phyloP scores from a whole-genome alignment of 345 rosid species.

The Mangifera indica region DNA sequence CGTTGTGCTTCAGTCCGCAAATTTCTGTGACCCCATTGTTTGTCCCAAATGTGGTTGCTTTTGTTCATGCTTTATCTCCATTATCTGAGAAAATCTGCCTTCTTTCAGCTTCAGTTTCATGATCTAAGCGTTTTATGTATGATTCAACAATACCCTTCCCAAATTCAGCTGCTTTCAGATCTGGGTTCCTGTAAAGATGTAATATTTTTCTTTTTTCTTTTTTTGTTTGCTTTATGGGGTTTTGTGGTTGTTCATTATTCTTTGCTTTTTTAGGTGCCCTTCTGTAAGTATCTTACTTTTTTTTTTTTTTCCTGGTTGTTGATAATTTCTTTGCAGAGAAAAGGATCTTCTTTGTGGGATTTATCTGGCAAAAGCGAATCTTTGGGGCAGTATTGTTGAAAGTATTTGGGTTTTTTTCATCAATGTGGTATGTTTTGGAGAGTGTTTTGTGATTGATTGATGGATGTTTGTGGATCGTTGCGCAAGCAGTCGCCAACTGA shows the following conservation, averaged over 20 bases:
- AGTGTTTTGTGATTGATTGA: slow-evolving; percentile 33
- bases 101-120: slow-evolving; percentile 13
- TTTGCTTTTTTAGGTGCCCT: slow-evolving; percentile 35
- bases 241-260: slow-evolving; percentile 24
- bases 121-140: too few relatives aligned
- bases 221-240: slow-evolving; percentile 25
- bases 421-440: slow-evolving; percentile 59
- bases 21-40: slow-evolving; percentile 33
- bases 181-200: slow-evolving; percentile 54
- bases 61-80: neutral
- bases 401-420: slow-evolving; percentile 19
- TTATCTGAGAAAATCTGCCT: slow-evolving; percentile 7
- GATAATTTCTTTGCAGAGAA: slow-evolving; percentile 42
- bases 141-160: slow-evolving; percentile 26
- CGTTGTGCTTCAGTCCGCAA: slow-evolving; percentile 29
- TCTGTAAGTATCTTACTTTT: slow-evolving; percentile 50
- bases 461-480: slow-evolving; percentile 66
- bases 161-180: slow-evolving; percentile 37
- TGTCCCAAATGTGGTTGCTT: slow-evolving; percentile 36
- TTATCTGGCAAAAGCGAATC: slow-evolving; percentile 31
- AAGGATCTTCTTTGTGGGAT: slow-evolving; percentile 46
- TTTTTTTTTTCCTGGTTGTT: slow-evolving; percentile 14
- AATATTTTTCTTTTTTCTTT: slow-evolving; percentile 26
- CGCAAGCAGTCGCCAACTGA: slow-evolving; percentile 51
- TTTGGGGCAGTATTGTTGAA: slow-evolving; percentile 21